Percentiles rank a stretch among this genome's conserved stretches.
phyloP scores from a whole-genome alignment of 1,284 basidiomycete species.

The Ganoderma sp. region DNA sequence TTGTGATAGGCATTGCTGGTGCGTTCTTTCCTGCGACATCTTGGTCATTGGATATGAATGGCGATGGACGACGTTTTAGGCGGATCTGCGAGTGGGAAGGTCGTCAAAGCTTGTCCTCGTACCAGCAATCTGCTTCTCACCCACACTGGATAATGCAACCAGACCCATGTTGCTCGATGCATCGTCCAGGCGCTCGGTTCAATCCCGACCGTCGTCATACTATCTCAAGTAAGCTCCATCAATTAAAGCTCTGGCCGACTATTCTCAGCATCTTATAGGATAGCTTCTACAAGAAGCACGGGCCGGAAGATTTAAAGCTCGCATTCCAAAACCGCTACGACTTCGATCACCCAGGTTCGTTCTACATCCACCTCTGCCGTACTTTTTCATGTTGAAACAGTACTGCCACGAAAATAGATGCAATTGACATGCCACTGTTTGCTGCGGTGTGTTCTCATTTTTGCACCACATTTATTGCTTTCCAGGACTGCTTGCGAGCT shows the following conservation, averaged over 20 bases:
- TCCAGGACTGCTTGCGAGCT: neutral
- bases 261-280: slow-evolving; percentile 59
- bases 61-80: slow-evolving; percentile 49
- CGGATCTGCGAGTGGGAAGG: slow-evolving; percentile 94
- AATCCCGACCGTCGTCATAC: slow-evolving; percentile 87
- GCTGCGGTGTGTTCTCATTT: slow-evolving; percentile 60
- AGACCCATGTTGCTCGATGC: slow-evolving; percentile 92
- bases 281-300: slow-evolving; percentile 90
- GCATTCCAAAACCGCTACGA: slow-evolving; percentile 89
- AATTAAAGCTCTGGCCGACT: neutral
- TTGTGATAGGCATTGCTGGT: slow-evolving; percentile 95
- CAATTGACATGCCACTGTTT: slow-evolving; percentile 91
- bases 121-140: slow-evolving; percentile 23
- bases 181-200: slow-evolving; percentile 83
- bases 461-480: neutral
- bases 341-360: slow-evolving; percentile 81
- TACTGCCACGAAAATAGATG: slow-evolving; percentile 47
- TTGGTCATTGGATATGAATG: neutral
- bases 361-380: neutral
- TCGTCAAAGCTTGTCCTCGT: slow-evolving; percentile 40
- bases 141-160: slow-evolving; percentile 11
- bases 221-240: slow-evolving; percentile 69
- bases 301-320: slow-evolving; percentile 76
- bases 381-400: too few relatives aligned
- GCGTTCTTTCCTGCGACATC: slow-evolving; percentile 39